Conservation (phyloP, 345 rosid genomes). For the Hirschfeldia incana region DNA sequence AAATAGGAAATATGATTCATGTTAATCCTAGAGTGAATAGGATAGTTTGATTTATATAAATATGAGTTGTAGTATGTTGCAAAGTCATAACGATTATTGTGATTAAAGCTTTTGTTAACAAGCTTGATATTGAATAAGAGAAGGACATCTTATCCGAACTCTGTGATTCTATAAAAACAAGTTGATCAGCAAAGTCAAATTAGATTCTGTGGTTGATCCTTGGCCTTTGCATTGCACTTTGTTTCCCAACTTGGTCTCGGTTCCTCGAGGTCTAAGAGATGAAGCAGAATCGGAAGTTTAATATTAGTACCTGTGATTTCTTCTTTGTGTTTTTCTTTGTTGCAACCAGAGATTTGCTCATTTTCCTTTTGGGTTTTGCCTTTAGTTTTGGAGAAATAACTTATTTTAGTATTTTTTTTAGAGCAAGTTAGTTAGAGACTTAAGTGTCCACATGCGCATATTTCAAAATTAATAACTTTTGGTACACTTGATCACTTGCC, state of each 20-base stretch:
- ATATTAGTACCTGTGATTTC: background rate
- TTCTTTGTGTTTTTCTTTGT: background rate
- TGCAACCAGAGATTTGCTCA: background rate
- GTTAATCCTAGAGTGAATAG: too few species aligned
- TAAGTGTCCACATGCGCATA: background rate
- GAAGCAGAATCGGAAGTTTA: background rate
- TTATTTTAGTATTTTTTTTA: background rate
- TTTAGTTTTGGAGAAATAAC: background rate
- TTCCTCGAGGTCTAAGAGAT: background rate
- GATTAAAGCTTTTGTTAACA: too few species aligned
- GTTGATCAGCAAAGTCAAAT: background rate
- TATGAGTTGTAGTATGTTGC: too few species aligned
- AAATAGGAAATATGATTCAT: too few species aligned
- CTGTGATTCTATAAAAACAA: background rate
- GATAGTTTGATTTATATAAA: too few species aligned
- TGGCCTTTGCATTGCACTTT: slow-evolving; percentile 2
- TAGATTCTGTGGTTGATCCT: background rate
- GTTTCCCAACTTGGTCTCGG: background rate
- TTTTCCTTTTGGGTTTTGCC: too few species aligned
- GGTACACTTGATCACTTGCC: too few species aligned
- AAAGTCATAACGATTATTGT: too few species aligned
- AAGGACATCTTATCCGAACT: too few species aligned
- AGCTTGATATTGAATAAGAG: too few species aligned
- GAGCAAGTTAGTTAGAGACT: background rate
- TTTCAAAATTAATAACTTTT: background rate